Conservation (phyloP, 1,139 yeast genomes). For the Hansenula anomala region DNA sequence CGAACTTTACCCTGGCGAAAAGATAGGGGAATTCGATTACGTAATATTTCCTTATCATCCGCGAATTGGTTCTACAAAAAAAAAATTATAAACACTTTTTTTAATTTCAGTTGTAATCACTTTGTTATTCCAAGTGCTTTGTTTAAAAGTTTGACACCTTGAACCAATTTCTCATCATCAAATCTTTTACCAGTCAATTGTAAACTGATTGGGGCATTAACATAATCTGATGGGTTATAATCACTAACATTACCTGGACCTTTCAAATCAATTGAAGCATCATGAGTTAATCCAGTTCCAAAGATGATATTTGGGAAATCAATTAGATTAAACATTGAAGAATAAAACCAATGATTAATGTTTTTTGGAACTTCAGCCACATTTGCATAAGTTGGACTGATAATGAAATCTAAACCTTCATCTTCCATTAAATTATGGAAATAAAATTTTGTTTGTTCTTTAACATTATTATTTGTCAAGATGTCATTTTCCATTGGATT, state of each 20-base stretch:
- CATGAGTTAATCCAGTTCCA: constrained; percentile 61
- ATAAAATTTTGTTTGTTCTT: constrained; percentile 39
- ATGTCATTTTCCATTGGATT: constrained; percentile 40
- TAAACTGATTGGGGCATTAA: constrained; percentile 48
- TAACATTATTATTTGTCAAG: constrained; percentile 32
- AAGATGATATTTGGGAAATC: constrained; percentile 62
- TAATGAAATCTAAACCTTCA: constrained; percentile 59
- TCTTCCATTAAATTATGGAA: constrained; percentile 42
- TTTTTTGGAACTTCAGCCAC: constrained; percentile 69
- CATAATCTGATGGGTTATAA: constrained; percentile 34
- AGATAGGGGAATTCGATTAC: too few species aligned
- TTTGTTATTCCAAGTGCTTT: constrained; percentile 5
- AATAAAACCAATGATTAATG: constrained; percentile 73
- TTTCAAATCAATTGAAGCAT: constrained; percentile 26
- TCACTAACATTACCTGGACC: constrained; percentile 19
- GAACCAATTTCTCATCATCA: constrained; percentile 50
- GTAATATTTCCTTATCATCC: too few species aligned
- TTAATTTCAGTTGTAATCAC: too few species aligned
- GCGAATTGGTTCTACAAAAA: too few species aligned
- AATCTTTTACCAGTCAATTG: constrained; percentile 49
- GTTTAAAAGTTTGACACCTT: constrained; percentile 28
- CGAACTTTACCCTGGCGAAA: too few species aligned
- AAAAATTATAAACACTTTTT: too few species aligned
- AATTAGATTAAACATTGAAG: constrained; percentile 59
- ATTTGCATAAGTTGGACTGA: constrained; percentile 64